Percentiles rank a stretch among this genome's conserved stretches.
Conservation (phyloP, 371 early-diverging fungal genomes). For the Encephalitozoon cuniculi region DNA sequence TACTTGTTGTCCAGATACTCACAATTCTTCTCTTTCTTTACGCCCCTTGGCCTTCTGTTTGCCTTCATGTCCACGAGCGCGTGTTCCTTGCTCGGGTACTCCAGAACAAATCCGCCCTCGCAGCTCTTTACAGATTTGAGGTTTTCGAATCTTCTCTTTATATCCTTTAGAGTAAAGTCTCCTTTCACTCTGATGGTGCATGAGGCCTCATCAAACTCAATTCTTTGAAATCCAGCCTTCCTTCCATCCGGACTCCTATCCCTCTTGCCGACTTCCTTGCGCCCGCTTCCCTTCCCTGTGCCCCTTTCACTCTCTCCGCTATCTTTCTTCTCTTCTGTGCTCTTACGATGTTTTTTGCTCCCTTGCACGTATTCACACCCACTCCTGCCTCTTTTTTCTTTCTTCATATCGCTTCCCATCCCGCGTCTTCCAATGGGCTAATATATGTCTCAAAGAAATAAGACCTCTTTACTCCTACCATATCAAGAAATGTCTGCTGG, state of each 20-base stretch:
- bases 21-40: background rate
- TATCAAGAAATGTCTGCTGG: background rate
- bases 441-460: background rate
- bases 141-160: background rate
- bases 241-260: background rate
- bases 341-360: no score
- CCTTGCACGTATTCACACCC: background rate
- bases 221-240: background rate
- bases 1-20: conserved; percentile 28
- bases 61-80: conserved; percentile 9
- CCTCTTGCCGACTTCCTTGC: background rate
- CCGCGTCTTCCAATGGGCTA: background rate
- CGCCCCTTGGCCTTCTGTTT: background rate
- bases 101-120: background rate
- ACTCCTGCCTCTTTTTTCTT: background rate
- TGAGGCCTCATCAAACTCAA: background rate
- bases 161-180: background rate
- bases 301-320: background rate
- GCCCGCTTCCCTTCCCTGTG: background rate
- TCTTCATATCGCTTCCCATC: background rate
- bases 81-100: conserved; percentile 1
- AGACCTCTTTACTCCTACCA: background rate
- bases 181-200: background rate
- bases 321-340: no score
- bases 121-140: background rate